These are phyloP conservation scores for Pachysolen tannophilus DNA, from an alignment of 805 yeast species.

Conservation along the genomic window DNA sequence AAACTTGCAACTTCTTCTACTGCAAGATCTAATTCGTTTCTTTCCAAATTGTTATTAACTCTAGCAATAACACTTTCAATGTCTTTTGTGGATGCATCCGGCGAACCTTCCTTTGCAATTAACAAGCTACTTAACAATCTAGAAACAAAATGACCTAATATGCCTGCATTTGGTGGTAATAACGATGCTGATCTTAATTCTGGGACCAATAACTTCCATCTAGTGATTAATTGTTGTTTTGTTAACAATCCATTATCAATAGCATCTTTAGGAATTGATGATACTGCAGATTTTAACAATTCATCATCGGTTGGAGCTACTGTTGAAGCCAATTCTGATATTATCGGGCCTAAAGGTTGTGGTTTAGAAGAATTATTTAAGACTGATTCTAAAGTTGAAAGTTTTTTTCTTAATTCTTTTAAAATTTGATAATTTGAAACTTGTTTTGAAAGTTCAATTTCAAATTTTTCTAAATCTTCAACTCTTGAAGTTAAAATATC, in stretches of 20 bases:
- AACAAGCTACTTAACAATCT: conserved; percentile 66
- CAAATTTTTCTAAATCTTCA: conserved; percentile 48
- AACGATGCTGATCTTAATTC: conserved; percentile 85
- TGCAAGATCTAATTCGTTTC: conserved; percentile 78
- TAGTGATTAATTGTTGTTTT: conserved; percentile 65
- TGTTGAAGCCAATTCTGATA: conserved; percentile 37
- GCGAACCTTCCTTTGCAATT: conserved; percentile 71
- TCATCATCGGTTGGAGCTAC: conserved; percentile 31
- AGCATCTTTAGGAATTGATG: conserved; percentile 36
- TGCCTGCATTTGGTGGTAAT: conserved; percentile 92
- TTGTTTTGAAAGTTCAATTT: conserved; percentile 30
- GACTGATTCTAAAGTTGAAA: conserved; percentile 32
- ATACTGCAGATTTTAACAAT: conserved; percentile 30
- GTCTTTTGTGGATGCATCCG: conserved; percentile 59
- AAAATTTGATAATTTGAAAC: conserved; percentile 30
- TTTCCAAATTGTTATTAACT: conserved; percentile 64
- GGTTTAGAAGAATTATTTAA: conserved; percentile 32
- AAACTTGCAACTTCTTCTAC: conserved; percentile 86
- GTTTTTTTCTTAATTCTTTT: conserved; percentile 35
- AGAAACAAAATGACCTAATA: conserved; percentile 85
- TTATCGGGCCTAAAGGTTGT: conserved; percentile 23
- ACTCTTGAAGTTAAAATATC: conserved; percentile 49
- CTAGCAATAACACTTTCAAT: conserved; percentile 85
- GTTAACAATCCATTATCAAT: conserved; percentile 56
- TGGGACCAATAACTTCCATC: conserved; percentile 75